These are phyloP conservation scores for Xylaria sp. DNA, from an alignment of 2,329 filamentous ascomycete genomes.

Conservation along the genomic window DNA sequence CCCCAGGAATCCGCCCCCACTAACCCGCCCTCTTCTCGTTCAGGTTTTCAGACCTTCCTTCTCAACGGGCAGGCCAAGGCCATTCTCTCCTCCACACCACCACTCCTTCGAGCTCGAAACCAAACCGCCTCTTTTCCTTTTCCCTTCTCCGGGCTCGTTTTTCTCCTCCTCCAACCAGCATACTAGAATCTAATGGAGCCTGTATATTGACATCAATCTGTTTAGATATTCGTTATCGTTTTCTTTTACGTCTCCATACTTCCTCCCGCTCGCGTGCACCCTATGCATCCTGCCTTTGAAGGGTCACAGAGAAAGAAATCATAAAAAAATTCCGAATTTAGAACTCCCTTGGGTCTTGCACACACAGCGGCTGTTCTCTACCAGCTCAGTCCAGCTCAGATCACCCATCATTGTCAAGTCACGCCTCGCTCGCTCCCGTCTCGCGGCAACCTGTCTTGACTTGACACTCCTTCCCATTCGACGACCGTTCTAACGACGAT, in stretches of 20 bases:
- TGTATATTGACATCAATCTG: constrained; percentile 35
- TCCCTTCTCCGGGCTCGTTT: constrained; percentile 32
- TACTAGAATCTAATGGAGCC: constrained; percentile 34
- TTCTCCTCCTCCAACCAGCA: constrained; percentile 18
- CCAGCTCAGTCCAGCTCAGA: background rate
- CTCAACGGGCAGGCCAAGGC: background rate
- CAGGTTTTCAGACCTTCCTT: constrained; percentile 7
- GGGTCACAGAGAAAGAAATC: constrained; percentile 4
- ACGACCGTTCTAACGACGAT: constrained; percentile 7
- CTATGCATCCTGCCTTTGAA: constrained; percentile 11
- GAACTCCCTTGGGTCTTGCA: constrained; percentile 4
- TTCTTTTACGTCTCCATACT: constrained; percentile 19
- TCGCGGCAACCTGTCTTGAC: background rate
- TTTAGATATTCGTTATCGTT: constrained; percentile 31
- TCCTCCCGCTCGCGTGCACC: constrained; percentile 17
- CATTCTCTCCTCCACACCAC: constrained; percentile 11
- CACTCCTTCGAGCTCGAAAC: constrained; percentile 20
- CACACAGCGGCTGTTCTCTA: constrained; percentile 6
- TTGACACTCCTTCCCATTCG: constrained; percentile 22
- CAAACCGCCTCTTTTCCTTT: constrained; percentile 24
- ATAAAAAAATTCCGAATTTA: constrained; percentile 16
- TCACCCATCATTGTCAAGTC: constrained; percentile 12
- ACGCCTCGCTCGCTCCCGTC: constrained; percentile 14
- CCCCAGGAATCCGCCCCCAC: background rate
- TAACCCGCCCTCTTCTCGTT: background rate